Base-by-base conservation (phyloP, 2,329 filamentous ascomycete species). In the Didymellaceae sp. region DNA sequence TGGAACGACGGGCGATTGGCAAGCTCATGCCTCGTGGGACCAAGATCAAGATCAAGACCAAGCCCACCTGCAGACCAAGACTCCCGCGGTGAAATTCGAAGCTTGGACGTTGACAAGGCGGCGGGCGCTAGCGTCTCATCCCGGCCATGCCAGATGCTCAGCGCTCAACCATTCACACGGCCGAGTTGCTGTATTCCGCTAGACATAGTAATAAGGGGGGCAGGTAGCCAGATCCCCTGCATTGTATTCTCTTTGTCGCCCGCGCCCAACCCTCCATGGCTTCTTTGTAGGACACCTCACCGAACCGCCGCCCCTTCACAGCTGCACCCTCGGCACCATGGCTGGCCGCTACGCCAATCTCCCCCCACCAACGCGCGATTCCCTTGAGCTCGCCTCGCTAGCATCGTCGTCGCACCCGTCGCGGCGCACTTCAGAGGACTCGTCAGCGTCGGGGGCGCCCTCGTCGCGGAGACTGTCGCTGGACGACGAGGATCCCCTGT, bases 401-500 rank as follows among this genome's bases (percentile, higher is more conserved):
- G 94, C 93, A 53, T 96, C 91, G 55, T 92, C 89, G 28, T 91
- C 88, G 62, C 83, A 81, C 43, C 82, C 82, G 56, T 83, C 83
- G 38, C 82, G 81, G 9, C 84, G 87, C 37, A 78, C 82, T n/a
- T 89, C 87, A 13, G 83, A 88, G 48, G 80, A 80, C 31, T 96
- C 91, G 26, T 88, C 86, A 2, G 84, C 86, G 30, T 90, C 89
- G n/a, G 93, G 90, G 62, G 86, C 92, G 65, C 90, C 91, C 11
- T 97, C 93, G n/a, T 97, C 93, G 52, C 88, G 91, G 59, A 88
- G 90, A 62, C 82, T 95, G 45, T 99, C 94, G 31, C 86, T 96
- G 66, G 90, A 93, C 68, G 86, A 89, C 66, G 88, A 96, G 63
- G 91, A 96, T 66, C 89, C 91, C 14, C 80, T 96, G 49, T 77